Evolutionary conservation across 495 filamentous ascomycete species (phyloP), one percentile per base, ranked within the genome.

Genomic region (Podospora tetraspora): DNA sequence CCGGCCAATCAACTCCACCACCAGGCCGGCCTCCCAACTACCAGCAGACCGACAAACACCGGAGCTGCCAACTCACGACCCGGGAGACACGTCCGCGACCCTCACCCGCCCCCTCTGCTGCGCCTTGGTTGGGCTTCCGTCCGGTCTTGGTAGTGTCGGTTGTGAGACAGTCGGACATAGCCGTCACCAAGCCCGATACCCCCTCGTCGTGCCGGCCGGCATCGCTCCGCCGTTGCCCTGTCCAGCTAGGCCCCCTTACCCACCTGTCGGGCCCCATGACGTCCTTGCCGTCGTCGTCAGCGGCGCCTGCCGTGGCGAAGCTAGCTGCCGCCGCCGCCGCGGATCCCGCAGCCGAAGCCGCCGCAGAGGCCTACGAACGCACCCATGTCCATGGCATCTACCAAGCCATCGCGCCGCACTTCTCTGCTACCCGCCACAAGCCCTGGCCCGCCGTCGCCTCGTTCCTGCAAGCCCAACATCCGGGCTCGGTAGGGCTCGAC

Each of bases 351-450:
- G 52, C 70, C 57, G 64, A 60, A 57, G 62, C 69, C n/a, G 73
- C 63, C 24, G 69, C 82, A 30, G 80, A 80, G 64, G 74, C 76
- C 67, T 97, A 97, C 77, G 95, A 99, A 79, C 84, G 88, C 60
- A 78, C 89, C 69, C 90, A 97, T 79, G 95, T 99, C 65, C 95
- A 99, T 79, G 81, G 86, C 69, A 91, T 99, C 66, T 99, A 99
- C 80, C 91, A 97, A 76, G 86, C 94, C 70, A 99, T 99, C 74
- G 95, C 95, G 16, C 83, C 87, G 16, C 95, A 98, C 80, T 99
- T 99, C 80, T 97, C 94, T 16, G 87, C 92, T 12, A 99, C 95
- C 23, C 87, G 95, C 62, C 94, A 97, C 85, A 97, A 97, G 88
- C 93, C 95, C 68, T 99, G 95, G 95, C 95, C 95, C 23, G 90